These are phyloP conservation scores for Hypoxylon sp. DNA, from an alignment of 2,329 filamentous ascomycete genomes.

Conservation along the genomic window DNA sequence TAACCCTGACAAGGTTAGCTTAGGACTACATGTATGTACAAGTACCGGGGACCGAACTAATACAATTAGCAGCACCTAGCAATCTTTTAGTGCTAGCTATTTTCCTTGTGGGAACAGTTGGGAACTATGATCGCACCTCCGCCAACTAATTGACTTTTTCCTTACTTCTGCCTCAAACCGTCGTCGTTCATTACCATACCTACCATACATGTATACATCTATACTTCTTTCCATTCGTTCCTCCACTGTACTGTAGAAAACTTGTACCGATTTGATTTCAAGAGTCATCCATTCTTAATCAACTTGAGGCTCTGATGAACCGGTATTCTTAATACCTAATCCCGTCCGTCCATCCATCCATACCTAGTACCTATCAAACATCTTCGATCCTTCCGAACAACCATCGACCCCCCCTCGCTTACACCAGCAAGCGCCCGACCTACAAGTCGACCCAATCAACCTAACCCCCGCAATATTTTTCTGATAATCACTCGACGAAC, in stretches of 20 bases:
- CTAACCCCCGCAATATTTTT: constrained; percentile 48
- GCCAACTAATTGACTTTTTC: constrained; percentile 34
- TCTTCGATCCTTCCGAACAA: constrained; percentile 44
- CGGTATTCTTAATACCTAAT: constrained; percentile 42
- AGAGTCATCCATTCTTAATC: constrained; percentile 12
- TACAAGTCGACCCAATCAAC: constrained; percentile 52
- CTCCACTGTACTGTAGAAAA: not conserved
- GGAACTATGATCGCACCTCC: constrained; percentile 16
- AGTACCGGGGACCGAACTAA: constrained; percentile 21
- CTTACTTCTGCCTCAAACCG: constrained; percentile 36
- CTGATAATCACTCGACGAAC: constrained; percentile 46
- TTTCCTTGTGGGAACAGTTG: constrained; percentile 38
- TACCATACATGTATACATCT: constrained; percentile 19
- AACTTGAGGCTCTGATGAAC: constrained; percentile 14
- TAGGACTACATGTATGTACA: constrained; percentile 18
- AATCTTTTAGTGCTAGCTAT: constrained; percentile 19
- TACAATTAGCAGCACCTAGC: constrained; percentile 6
- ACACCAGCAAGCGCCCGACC: constrained; percentile 53
- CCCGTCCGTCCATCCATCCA: constrained; percentile 13
- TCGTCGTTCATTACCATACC: constrained; percentile 42
- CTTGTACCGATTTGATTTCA: constrained; percentile 25
- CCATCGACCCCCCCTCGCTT: constrained; percentile 47
- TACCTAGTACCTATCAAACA: constrained; percentile 17
- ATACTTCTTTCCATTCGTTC: constrained; percentile 26
- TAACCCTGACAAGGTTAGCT: constrained; percentile 43